Evolutionary conservation across 2,329 filamentous ascomycete species (phyloP), one percentile per base, ranked within the genome.

Genomic region (Epichloe typhina): DNA sequence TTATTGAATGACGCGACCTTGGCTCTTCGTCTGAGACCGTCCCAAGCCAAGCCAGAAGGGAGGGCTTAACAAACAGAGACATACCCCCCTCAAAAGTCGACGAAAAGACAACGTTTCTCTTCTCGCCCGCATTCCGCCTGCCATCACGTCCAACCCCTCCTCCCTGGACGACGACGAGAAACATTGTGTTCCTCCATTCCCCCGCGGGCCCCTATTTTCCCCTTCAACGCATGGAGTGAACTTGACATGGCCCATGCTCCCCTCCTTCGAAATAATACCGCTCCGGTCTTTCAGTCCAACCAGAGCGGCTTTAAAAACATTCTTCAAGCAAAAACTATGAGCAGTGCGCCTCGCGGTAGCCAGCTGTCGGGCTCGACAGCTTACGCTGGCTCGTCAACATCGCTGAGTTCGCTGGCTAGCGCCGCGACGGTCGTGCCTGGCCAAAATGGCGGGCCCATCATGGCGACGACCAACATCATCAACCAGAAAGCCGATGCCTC

Each of bases 401-500:
- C 76, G 13, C 64, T 80, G 43, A 69, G 65, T 54, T 74, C 76
- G 2, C 64, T 79, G 46, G 63, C 68, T 43, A 75, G 66, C 58
- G 62, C 68, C 12, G 60, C 69, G 31, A 75, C 74, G 35, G 58
- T 69, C 31, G 63, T 67, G 54, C 68, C 49, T 8, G 56, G 61
- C 9, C 70, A 74, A 45, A 79, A 68, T 53, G 67, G 74, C 53
- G 81, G 81, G 44, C 79, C 79, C 53, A 79, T 90, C 54, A 72
- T 88, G 61, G 86, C 89, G 54, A 88, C 86, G 53, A 79, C 86
- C 66, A 96, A 95, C 68, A 95, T 98, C 66, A 95, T 98, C 75
- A 98, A 98, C 70, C 87, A 91, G 68, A 86, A 88, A 65, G 93
- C 90, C 65, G 90, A 95, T 66, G 90, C 93, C 57, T 88, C 87